These are phyloP conservation scores for Aspergillus transmontanensis DNA, from an alignment of 2,329 filamentous ascomycete genomes.

Conservation along the genomic window DNA sequence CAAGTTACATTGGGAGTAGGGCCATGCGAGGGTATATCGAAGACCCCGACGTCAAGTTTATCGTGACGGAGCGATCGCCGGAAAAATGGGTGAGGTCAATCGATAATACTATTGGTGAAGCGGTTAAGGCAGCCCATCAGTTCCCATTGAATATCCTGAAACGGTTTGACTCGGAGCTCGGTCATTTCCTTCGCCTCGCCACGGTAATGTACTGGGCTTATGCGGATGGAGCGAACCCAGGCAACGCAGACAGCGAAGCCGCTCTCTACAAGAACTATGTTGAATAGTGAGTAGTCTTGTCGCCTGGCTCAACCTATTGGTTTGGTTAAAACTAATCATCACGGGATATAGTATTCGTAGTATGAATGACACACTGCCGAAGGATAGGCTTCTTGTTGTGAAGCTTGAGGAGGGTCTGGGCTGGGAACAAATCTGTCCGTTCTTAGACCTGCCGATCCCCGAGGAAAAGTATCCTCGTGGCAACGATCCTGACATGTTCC, in stretches of 20 bases:
- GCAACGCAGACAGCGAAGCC: constrained; percentile 16
- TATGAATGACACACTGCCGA: constrained; percentile 22
- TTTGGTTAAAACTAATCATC: not conserved
- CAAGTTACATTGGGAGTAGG: constrained; percentile 21
- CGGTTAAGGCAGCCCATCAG: not conserved
- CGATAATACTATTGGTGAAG: constrained; percentile 21
- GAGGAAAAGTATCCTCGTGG: constrained; percentile 23
- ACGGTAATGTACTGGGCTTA: constrained; percentile 14
- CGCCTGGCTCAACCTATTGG: not conserved
- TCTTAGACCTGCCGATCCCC: constrained; percentile 22
- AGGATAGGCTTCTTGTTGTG: constrained; percentile 22
- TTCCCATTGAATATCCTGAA: constrained; percentile 27
- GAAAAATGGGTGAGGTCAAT: constrained; percentile 26
- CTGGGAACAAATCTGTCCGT: constrained; percentile 29
- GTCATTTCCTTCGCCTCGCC: constrained; percentile 18
- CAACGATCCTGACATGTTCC: constrained; percentile 25
- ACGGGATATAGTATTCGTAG: constrained; percentile 17
- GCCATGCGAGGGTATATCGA: constrained; percentile 21
- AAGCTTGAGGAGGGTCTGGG: constrained; percentile 25
- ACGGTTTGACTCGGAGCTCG: constrained; percentile 20
- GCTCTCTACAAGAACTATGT: constrained; percentile 20
- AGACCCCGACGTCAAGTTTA: constrained; percentile 29
- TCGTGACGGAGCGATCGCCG: constrained; percentile 25
- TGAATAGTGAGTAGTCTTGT: constrained; percentile 23
- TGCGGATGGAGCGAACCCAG: constrained; percentile 15